These are phyloP conservation scores for Actinomortierella ambigua DNA, from an alignment of 371 early-diverging fungal genomes.

Conservation along the genomic window DNA sequence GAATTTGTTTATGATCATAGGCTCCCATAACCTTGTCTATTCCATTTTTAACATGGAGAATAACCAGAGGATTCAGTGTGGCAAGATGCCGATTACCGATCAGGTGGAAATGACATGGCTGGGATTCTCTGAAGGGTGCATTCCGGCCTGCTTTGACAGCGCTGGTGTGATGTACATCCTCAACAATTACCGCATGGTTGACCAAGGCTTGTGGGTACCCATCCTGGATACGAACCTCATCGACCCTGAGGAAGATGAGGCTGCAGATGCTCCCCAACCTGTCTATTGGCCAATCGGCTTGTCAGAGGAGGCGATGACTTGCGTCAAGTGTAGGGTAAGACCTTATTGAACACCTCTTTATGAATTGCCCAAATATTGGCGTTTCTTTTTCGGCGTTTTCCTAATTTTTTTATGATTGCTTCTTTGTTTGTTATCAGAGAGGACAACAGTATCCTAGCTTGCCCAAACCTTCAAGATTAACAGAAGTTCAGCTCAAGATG, in stretches of 20 bases:
- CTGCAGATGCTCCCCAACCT: conserved; percentile 36
- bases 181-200: conserved; percentile 56
- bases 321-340: conserved; percentile 67
- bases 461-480: conserved; percentile 72
- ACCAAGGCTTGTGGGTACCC: conserved; percentile 79
- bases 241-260: conserved; percentile 32
- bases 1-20: conserved; percentile 21
- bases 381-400: neutral
- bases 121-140: conserved; percentile 83
- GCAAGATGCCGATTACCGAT: conserved; percentile 67
- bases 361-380: neutral
- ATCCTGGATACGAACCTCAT: conserved; percentile 62
- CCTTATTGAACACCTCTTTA: neutral
- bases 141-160: conserved; percentile 74
- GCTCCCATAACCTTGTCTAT: conserved; percentile 69
- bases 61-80: conserved; percentile 62
- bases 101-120: conserved; percentile 75
- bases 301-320: conserved; percentile 62
- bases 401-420: conserved; percentile 1
- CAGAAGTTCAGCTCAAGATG: conserved; percentile 72
- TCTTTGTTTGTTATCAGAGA: conserved; percentile 34
- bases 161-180: conserved; percentile 66
- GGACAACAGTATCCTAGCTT: conserved; percentile 68
- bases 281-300: conserved; percentile 83
- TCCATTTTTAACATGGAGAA: conserved; percentile 69